Percentiles rank a stretch among this genome's conserved stretches.
Conservation (phyloP, 139 green algal species). For the Closterium sp. region DNA sequence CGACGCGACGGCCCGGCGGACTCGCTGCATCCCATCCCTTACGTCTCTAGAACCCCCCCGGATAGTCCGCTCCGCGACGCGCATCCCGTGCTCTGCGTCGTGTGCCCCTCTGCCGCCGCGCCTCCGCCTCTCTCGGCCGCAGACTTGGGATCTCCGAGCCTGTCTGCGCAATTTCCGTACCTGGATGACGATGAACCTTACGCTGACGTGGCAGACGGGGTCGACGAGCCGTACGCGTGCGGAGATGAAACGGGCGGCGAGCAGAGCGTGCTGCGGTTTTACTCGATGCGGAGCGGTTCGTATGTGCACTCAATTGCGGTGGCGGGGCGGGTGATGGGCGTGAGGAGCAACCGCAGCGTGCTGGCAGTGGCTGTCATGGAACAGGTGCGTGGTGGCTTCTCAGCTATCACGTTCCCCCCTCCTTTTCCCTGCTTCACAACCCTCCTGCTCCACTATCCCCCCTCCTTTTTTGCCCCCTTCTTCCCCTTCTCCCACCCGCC, state of each 20-base stretch:
- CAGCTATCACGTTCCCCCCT: too few relatives aligned
- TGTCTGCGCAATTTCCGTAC: neutral
- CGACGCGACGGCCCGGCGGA: constrained; percentile 26
- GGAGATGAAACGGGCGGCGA: neutral
- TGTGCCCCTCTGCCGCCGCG: neutral
- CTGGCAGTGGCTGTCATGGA: constrained; percentile 27
- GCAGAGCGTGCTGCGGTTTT: constrained; percentile 34
- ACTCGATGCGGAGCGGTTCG: constrained; percentile 32
- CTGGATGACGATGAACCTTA: neutral
- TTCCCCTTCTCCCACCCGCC: neutral
- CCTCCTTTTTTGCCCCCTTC: neutral
- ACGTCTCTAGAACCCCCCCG: constrained; percentile 9
- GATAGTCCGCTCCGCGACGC: neutral
- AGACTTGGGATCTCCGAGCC: neutral
- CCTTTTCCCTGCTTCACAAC: too few relatives aligned
- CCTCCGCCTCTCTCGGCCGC: neutral
- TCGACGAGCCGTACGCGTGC: neutral
- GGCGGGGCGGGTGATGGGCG: constrained; percentile 6
- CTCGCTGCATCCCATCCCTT: constrained; percentile 31
- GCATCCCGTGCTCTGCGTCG: neutral
- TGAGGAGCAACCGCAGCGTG: constrained; percentile 38
- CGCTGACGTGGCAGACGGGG: neutral
- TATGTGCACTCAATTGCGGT: constrained; percentile 34
- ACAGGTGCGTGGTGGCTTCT: constrained; percentile 13
- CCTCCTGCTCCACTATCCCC: neutral